A percentile compares a stretch with the other conserved stretches of the same genome.
Conservation (phyloP, 352 stramenopile genomes). For the Phytophthora hibernalis region DNA sequence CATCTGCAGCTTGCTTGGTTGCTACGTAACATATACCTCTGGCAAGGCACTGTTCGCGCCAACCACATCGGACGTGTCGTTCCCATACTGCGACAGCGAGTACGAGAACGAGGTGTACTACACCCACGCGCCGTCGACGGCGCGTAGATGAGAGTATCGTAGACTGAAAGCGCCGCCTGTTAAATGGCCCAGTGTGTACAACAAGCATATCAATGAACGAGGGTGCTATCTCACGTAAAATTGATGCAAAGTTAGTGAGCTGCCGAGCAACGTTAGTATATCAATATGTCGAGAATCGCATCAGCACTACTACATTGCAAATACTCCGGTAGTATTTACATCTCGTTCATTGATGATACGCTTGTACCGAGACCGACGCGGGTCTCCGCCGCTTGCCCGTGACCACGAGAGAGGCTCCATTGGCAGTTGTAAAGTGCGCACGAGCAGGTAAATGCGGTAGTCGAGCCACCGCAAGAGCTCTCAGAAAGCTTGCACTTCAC, state of each 20-base stretch:
- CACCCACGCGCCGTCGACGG: conserved; percentile 27
- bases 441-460: conserved; percentile 5
- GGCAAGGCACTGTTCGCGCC: not conserved
- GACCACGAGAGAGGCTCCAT: conserved; percentile 28
- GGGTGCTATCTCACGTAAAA: too few relatives aligned
- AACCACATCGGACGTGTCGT: not conserved
- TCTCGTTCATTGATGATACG: too few relatives aligned
- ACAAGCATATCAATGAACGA: too few relatives aligned
- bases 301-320: too few relatives aligned
- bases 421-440: conserved; percentile 1
- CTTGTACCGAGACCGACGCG: conserved; percentile 16
- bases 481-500: conserved; percentile 25
- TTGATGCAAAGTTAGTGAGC: too few relatives aligned
- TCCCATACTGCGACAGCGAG: conserved; percentile 17
- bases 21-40: conserved; percentile 8
- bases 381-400: conserved; percentile 36
- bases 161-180: not conserved
- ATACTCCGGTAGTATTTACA: too few relatives aligned
- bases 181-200: too few relatives aligned
- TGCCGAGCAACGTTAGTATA: too few relatives aligned
- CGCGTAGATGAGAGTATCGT: not conserved
- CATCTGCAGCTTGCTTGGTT: conserved; percentile 1
- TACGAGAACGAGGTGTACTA: conserved; percentile 34
- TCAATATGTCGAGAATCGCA: too few relatives aligned
- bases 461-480: not conserved